These are phyloP conservation scores for Chloropicon primus DNA, from an alignment of 139 green algal genomes.

Conservation along the genomic window DNA sequence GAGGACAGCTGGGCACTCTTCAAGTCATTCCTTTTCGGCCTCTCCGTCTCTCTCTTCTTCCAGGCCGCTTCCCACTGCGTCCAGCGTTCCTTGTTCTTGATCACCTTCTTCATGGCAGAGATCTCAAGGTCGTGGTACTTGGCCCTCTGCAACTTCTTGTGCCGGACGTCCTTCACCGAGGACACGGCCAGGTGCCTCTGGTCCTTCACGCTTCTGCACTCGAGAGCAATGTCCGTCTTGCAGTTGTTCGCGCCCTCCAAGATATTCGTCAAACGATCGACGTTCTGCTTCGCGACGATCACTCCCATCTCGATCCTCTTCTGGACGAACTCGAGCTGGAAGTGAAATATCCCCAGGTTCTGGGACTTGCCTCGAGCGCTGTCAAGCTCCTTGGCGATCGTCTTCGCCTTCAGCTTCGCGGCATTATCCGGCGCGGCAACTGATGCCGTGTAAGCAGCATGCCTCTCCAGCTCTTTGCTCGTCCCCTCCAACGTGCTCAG, in stretches of 20 bases:
- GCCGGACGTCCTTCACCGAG: not conserved
- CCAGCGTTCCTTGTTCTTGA: not conserved
- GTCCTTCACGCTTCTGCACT: not conserved
- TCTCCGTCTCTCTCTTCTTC: not conserved
- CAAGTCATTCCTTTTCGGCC: not conserved
- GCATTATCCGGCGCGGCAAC: not conserved
- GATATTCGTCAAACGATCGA: not conserved
- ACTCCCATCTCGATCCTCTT: not conserved
- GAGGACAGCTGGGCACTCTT: not conserved
- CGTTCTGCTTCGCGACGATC: not conserved
- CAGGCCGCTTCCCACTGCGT: not conserved
- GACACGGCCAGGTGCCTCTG: not conserved
- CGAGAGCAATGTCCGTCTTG: not conserved
- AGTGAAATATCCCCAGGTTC: not conserved
- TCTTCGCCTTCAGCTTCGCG: not conserved
- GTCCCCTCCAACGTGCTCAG: not conserved
- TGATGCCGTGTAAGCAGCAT: not conserved
- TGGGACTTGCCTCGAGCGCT: not conserved
- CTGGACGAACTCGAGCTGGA: not conserved
- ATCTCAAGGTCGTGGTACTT: not conserved
- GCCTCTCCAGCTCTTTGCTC: not conserved
- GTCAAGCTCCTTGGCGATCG: not conserved
- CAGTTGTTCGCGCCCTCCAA: not conserved
- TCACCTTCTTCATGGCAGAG: not conserved
- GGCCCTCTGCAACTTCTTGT: not conserved